Evolutionary conservation across 495 filamentous ascomycete genomes (phyloP), one percentile per base, ranked within the genome.

Genomic region (Sordaria brevicollis): DNA sequence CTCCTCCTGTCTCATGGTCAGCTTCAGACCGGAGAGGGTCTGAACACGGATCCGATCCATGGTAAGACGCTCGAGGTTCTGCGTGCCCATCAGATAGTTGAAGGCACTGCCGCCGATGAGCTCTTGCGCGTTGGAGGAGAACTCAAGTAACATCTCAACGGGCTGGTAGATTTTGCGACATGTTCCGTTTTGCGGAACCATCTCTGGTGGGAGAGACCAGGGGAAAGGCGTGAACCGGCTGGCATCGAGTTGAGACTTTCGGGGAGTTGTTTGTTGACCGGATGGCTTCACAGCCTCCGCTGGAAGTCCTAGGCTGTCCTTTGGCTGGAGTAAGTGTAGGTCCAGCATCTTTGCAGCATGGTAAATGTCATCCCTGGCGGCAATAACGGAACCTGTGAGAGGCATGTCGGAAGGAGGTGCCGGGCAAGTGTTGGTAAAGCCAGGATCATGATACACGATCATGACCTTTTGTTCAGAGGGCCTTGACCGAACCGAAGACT

Each of bases 321-420:
- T 57, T 29, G 49, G 49, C 2, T 57, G 91, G 70, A 93, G 87
- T 33, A 90, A 82, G 76, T 97, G 91, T 49, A 97, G 82, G 3
- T 93, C 88, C 31, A 93, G 90, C 68, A 99, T 84, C 68, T 89
- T 91, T 11, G 95, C 92, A 4, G 96, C 94, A 76, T 97, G 93
- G 75, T 95, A 99, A 15, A 97, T 82, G 75, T 98, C 93, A n/a
- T 85, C 80, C 66, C 96, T 88, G 4, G 92, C 90, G 36, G 93
- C 94, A 21, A 90, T 93, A 8, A 88, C 85, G 29, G 94, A 97
- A 19, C 92, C 83, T 6, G 87, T 90, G 34, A 96, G 84, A 2
- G 89, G 87, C 19, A 87, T 76, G 8, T 82, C 78, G 10, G 79
- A 67, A 29, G 88, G 89, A 15, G 88, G 85, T 5, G 83, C 76